Base-by-base conservation (phyloP, 2,329 filamentous ascomycete genomes). In the Ilyonectria destructans region DNA sequence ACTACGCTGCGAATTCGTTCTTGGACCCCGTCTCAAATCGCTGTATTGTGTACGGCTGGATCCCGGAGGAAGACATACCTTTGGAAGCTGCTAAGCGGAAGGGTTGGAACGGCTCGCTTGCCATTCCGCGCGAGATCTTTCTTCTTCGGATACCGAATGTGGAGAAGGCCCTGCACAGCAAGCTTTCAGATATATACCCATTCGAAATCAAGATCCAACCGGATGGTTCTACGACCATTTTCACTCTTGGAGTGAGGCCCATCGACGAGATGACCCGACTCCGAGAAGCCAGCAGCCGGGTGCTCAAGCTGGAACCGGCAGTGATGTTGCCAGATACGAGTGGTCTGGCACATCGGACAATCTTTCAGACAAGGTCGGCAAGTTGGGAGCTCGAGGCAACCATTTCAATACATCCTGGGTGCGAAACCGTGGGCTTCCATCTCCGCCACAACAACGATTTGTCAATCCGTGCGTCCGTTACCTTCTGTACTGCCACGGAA, bases 1-100 rank as follows among this genome's bases (percentile, higher is more conserved):
- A 55, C 67, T 86, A 87, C 66, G 85, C 85, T 2, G 82, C 83
- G n/a, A 85, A 84, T 67, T 82, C 83, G 0, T 87, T 85, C 70
- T 79, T 76, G 67, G 83, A 87, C 64, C 82, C 84, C 0, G 71
- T 79, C 23, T 79, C 82, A 0, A 68, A 75, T 0, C 77, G 78
- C 40, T 77, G 80, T 8, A 77, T 86, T 12, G 77, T 84, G 6
- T 85, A 79, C 69, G 84, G 84, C 33, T 87, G 85, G 85, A 79
- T 87, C 31, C 81, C 79, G 1, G 85, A 87, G 72, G 85, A 87
- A 49, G 83, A 85, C 67, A 70, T 87, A 3, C 77, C 83, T 1
- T 77, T 84, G 65, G 70, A 77, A 4, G 66, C 80, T 19, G 80
- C 82, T 4, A 78, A 82, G 67, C 70, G 73, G 3, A 83, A 86